Percentiles rank a stretch among this genome's conserved stretches.
Conservation (phyloP, 108 stramenopile genomes). For the Fragilaria radians region DNA sequence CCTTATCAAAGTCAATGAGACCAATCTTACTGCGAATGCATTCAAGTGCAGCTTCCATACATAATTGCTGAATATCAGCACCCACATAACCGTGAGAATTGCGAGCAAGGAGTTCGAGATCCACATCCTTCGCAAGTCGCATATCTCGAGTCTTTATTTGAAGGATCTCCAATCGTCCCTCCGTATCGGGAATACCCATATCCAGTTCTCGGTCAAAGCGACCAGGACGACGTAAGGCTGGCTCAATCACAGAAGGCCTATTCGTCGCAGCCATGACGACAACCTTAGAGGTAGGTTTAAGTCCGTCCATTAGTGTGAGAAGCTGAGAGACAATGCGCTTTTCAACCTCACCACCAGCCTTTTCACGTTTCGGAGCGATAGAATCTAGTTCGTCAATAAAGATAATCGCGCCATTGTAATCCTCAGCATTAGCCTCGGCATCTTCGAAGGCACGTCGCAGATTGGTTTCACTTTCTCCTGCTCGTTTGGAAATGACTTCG, state of each 20-base stretch:
- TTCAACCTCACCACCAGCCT: constrained; percentile 90
- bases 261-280: constrained; percentile 98
- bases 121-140: constrained; percentile 80
- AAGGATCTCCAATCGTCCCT: constrained; percentile 90
- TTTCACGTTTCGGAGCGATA: constrained; percentile 95
- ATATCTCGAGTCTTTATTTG: constrained; percentile 94
- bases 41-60: constrained; percentile 86
- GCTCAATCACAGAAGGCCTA: constrained; percentile 86
- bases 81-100: constrained; percentile 92
- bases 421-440: constrained; percentile 85
- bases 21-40: constrained; percentile 82
- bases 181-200: constrained; percentile 90
- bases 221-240: constrained; percentile 92
- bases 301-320: constrained; percentile 90
- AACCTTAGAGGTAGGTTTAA: constrained; percentile 89
- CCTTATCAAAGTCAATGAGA: constrained; percentile 80
- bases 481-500: constrained; percentile 94
- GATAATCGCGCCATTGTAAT: too few species aligned
- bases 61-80: constrained; percentile 92
- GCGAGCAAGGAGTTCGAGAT: constrained; percentile 76
- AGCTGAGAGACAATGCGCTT: constrained; percentile 98
- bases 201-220: too few species aligned
- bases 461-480: constrained; percentile 90
- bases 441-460: constrained; percentile 86
- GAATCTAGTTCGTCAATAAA: constrained; percentile 99